These are phyloP conservation scores for Pseudocercospora crystallina DNA, from an alignment of 2,329 filamentous ascomycete species.

Conservation along the genomic window DNA sequence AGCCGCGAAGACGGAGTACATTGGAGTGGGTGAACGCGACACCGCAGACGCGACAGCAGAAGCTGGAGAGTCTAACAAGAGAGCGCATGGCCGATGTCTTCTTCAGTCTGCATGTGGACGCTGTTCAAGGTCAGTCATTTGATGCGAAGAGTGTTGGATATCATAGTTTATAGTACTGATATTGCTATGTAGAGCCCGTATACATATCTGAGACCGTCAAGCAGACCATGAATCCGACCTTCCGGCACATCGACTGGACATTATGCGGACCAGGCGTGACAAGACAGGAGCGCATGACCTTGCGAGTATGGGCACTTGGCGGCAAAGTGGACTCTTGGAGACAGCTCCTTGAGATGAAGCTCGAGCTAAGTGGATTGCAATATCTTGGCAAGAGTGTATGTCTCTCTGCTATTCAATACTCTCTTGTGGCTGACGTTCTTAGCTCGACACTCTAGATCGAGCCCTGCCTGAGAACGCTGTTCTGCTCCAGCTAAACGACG, in stretches of 20 bases:
- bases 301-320: slow-evolving; percentile 73
- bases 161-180: slow-evolving; percentile 16
- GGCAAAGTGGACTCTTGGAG: slow-evolving; percentile 55
- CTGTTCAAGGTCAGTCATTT: slow-evolving; percentile 42
- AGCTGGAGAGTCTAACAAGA: slow-evolving; percentile 70
- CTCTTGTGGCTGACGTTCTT: slow-evolving; percentile 3
- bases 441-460: slow-evolving; percentile 63
- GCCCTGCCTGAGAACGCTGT: slow-evolving; percentile 79
- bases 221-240: slow-evolving; percentile 86
- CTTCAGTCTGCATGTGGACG: slow-evolving; percentile 75
- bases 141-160: background rate
- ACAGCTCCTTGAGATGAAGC: slow-evolving; percentile 69
- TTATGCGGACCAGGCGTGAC: slow-evolving; percentile 63
- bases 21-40: slow-evolving; percentile 63
- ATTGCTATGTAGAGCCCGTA: slow-evolving; percentile 61
- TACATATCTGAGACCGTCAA: slow-evolving; percentile 81
- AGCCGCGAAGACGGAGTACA: slow-evolving; percentile 57
- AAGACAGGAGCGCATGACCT: slow-evolving; percentile 61
- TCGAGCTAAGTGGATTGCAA: slow-evolving; percentile 72
- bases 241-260: slow-evolving; percentile 77
- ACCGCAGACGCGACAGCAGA: slow-evolving; percentile 65
- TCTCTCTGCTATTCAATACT: background rate
- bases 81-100: slow-evolving; percentile 80
- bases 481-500: slow-evolving; percentile 81
- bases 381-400: slow-evolving; percentile 68